Conservation (phyloP, 1,284 basidiomycete species). For the Pisolithus thermaeus region DNA sequence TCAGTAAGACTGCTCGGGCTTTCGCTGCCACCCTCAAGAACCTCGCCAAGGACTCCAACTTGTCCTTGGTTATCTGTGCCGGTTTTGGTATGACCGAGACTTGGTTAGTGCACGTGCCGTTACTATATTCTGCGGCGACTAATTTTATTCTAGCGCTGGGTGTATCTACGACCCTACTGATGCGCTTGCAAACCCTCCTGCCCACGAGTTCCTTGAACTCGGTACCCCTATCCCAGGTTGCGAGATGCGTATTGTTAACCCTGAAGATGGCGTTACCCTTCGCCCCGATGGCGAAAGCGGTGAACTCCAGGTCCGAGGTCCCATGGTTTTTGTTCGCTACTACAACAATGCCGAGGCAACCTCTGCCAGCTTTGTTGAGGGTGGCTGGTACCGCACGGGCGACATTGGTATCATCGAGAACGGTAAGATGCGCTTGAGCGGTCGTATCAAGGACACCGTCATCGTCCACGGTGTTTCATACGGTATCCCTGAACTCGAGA, state of each 20-base stretch:
- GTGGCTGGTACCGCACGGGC: slow-evolving; percentile 41
- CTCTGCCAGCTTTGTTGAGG: slow-evolving; percentile 32
- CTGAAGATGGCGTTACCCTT: slow-evolving; percentile 23
- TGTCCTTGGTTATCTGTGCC: slow-evolving; percentile 30
- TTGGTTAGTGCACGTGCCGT: slow-evolving; percentile 17
- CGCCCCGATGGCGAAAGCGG: slow-evolving; percentile 27
- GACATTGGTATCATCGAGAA: slow-evolving; percentile 34
- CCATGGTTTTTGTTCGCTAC: slow-evolving; percentile 37
- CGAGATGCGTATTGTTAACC: slow-evolving; percentile 31
- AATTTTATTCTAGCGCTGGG: slow-evolving; percentile 26
- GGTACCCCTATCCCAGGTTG: slow-evolving; percentile 21
- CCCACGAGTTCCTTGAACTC: slow-evolving; percentile 26
- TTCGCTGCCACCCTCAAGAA: slow-evolving; percentile 31
- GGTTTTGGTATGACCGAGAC: slow-evolving; percentile 46
- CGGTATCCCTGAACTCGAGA: slow-evolving; percentile 35
- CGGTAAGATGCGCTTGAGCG: slow-evolving; percentile 35
- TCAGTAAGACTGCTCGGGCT: slow-evolving; percentile 32
- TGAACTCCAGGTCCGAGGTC: slow-evolving; percentile 35
- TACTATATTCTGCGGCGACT: background rate
- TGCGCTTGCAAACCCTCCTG: slow-evolving; percentile 12
- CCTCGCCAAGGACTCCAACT: slow-evolving; percentile 23
- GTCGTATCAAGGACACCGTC: slow-evolving; percentile 40
- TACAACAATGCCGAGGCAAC: slow-evolving; percentile 37
- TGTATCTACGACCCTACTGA: slow-evolving; percentile 31
- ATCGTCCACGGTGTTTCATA: slow-evolving; percentile 45